Conservation (phyloP, 2,329 filamentous ascomycete genomes). For the Aspergillus pseudoviridinutans region DNA sequence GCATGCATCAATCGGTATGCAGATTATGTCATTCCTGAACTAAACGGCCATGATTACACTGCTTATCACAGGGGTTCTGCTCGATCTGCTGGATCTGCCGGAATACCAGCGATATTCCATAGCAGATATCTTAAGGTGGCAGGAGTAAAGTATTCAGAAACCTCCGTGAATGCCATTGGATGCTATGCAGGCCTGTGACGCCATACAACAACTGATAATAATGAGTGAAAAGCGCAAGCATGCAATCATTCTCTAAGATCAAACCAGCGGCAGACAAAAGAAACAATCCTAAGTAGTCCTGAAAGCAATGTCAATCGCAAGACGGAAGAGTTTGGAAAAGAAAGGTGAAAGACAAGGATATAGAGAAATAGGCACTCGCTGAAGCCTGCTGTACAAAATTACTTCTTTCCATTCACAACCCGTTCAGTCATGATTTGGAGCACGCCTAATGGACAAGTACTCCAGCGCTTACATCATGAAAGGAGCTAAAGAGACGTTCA, state of each 20-base stretch:
- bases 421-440: background rate
- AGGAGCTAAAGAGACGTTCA: background rate
- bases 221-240: background rate
- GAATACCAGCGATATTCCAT: background rate
- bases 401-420: background rate
- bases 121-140: background rate
- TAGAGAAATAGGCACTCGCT: background rate
- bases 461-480: background rate
- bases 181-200: background rate
- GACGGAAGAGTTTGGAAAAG: background rate
- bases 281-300: background rate
- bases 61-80: background rate
- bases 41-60: background rate
- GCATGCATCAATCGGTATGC: background rate
- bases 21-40: background rate
- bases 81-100: background rate
- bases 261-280: background rate
- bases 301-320: background rate
- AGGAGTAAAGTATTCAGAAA: background rate
- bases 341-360: background rate
- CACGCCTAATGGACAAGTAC: background rate
- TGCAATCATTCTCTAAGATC: background rate
- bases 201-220: background rate
- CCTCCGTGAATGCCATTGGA: background rate
- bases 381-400: background rate